A percentile compares a stretch with the other conserved stretches of the same genome.
phyloP scores from a whole-genome alignment of 306 rosid species.

The Luffa aegyptiaca region DNA sequence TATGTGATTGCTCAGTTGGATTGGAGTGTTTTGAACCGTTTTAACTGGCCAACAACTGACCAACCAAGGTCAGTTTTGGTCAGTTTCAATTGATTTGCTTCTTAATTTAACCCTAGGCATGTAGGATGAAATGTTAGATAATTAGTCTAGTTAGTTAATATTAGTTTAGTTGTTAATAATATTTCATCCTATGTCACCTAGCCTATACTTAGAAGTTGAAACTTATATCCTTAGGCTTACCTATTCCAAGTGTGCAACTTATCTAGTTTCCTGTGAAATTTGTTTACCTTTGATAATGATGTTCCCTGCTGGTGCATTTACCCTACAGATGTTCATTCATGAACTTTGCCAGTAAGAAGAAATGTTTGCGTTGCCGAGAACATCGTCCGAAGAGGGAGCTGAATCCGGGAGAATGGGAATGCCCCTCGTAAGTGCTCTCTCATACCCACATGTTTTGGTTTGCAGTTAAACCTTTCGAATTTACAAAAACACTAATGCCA shows the following conservation, averaged over 20 bases:
- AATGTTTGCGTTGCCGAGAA: conserved; percentile 60
- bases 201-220: not conserved
- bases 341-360: conserved; percentile 64
- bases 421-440: conserved; percentile 57
- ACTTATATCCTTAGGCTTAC: not conserved
- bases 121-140: too few species aligned
- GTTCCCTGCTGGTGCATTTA: conserved; percentile 1
- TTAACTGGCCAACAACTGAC: not conserved
- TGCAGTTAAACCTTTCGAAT: not conserved
- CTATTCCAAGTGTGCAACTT: not conserved
- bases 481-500: not conserved
- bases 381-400: conserved; percentile 35
- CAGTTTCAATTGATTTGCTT: too few species aligned
- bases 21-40: not conserved
- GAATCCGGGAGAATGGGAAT: conserved; percentile 65
- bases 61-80: too few species aligned
- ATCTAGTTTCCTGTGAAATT: not conserved
- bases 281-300: not conserved
- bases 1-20: not conserved
- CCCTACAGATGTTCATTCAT: conserved; percentile 67
- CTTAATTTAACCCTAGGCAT: not conserved
- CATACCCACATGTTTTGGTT: not conserved
- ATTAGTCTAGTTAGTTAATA: too few species aligned
- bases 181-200: not conserved
- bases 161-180: too few species aligned